Conservation (phyloP, 805 yeast genomes). For the Metschnikowia peoriensis region DNA sequence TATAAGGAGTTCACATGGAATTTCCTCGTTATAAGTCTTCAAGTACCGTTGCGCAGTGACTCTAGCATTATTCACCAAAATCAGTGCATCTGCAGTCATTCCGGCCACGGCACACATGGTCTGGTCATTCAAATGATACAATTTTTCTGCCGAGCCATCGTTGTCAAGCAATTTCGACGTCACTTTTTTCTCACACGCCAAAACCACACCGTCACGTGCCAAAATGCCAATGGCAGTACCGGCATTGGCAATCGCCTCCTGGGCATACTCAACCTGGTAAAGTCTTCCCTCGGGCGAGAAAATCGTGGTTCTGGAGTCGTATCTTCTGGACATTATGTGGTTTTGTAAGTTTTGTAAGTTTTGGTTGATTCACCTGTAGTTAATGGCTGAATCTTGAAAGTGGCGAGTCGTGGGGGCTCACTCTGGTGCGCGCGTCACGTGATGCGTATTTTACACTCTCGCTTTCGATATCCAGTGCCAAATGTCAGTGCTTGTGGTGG, state of each 20-base stretch:
- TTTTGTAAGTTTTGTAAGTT: background rate
- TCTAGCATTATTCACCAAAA: slow-evolving; percentile 85
- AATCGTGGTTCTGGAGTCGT: slow-evolving; percentile 98
- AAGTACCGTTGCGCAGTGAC: slow-evolving; percentile 79
- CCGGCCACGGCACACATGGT: slow-evolving; percentile 97
- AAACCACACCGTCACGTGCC: slow-evolving; percentile 82
- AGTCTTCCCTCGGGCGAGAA: slow-evolving; percentile 98
- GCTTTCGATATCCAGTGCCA: no score
- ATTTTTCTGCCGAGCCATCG: slow-evolving; percentile 89
- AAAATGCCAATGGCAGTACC: slow-evolving; percentile 80
- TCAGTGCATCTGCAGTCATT: slow-evolving; percentile 94
- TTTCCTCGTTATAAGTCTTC: slow-evolving; percentile 84
- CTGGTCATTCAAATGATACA: slow-evolving; percentile 77
- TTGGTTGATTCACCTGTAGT: background rate
- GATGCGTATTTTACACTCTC: background rate
- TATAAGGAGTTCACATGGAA: slow-evolving; percentile 90
- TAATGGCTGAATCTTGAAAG: background rate
- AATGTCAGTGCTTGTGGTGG: no score
- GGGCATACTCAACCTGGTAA: slow-evolving; percentile 95
- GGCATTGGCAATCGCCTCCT: slow-evolving; percentile 84
- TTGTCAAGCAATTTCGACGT: slow-evolving; percentile 91
- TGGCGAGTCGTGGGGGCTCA: slow-evolving; percentile 8
- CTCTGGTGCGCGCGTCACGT: background rate
- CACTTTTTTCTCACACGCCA: slow-evolving; percentile 96
- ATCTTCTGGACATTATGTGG: slow-evolving; percentile 77